Evolutionary conservation across 2,329 filamentous ascomycete species (phyloP), one percentile per base, ranked within the genome.

Genomic region (Aspergillus bombycis): DNA sequence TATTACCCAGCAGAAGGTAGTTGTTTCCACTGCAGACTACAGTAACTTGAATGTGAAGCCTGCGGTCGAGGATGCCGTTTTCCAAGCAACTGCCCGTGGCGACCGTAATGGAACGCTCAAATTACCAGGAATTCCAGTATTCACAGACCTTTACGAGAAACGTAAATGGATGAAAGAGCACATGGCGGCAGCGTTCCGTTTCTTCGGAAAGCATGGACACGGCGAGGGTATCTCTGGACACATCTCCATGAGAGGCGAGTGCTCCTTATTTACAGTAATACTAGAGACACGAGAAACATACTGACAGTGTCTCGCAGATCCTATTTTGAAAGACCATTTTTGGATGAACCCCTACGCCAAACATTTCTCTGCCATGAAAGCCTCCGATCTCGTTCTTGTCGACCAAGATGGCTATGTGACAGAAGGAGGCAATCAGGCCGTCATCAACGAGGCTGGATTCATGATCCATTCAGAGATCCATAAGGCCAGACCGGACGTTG

Each of bases 381-480:
- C 75, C 16, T 78, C 76, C 0, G 78, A 80, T 58, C 69, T 80
- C 6, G 79, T 80, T 21, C 72, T 79, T 1, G 74, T 80, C 7
- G 78, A 80, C 55, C 64, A 69, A 36, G 75, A 80, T 11, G 78
- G 78, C 46, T 79, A 76, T 43, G 78, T 80, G 32, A 74, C 75
- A 11, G 78, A 79, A 36, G 78, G 77, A 1, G 78, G 78, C 26
- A 75, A 77, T 26, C 78, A 79, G 66, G 61, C 73, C 8, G 79
- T 73, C 57, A 79, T 73, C 61, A 79, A 80, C 52, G 75, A 76
- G 61, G 80, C 81, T 57, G 86, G 85, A 1, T 88, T 87, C 68
- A 84, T 86, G 78, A 88, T 89, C 60, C 86, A 88, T 71, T 82
- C 83, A 4, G 85, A 85, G 21, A 84, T 88, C 2, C 85, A 88